Conservation (phyloP, 495 filamentous ascomycete species). For the Ramalina intermedia region DNA sequence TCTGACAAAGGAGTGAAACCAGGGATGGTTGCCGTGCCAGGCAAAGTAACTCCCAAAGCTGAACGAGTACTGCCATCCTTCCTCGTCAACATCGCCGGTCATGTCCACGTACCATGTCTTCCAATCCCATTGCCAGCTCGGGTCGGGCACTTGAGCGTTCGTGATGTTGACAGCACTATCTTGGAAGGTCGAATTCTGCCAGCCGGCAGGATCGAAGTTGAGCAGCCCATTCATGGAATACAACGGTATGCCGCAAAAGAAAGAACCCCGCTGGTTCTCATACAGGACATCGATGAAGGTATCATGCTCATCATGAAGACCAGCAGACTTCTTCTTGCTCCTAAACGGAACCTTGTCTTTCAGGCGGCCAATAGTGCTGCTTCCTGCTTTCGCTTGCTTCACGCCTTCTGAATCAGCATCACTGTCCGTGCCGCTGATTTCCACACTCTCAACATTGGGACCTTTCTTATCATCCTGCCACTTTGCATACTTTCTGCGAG, state of each 20-base stretch:
- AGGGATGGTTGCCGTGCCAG: constrained; percentile 85
- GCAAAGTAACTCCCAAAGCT: constrained; percentile 60
- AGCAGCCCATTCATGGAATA: constrained; percentile 79
- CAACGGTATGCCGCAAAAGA: constrained; percentile 75
- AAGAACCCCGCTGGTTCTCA: constrained; percentile 80
- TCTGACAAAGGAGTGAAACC: constrained; percentile 86
- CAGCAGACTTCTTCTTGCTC: constrained; percentile 11
- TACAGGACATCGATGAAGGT: constrained; percentile 75
- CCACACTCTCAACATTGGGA: constrained; percentile 12
- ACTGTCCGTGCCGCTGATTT: constrained; percentile 17
- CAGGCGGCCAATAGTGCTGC: constrained; percentile 4
- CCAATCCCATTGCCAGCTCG: constrained; percentile 95
- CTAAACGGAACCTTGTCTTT: constrained; percentile 15
- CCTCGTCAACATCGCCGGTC: constrained; percentile 73
- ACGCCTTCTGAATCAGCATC: constrained; percentile 3
- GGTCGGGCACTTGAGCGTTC: constrained; percentile 87
- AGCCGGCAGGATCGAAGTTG: constrained; percentile 70
- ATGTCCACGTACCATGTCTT: constrained; percentile 87
- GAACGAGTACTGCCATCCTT: constrained; percentile 93
- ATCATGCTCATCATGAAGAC: constrained; percentile 23
- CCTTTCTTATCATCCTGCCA: constrained; percentile 39
- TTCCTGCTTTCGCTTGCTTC: constrained; percentile 9
- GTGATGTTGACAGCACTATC: constrained; percentile 72
- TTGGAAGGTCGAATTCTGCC: constrained; percentile 63
- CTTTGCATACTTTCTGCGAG: constrained; percentile 46